These are phyloP conservation scores for Acer negundo DNA, from an alignment of 345 rosid genomes.

Conservation along the genomic window DNA sequence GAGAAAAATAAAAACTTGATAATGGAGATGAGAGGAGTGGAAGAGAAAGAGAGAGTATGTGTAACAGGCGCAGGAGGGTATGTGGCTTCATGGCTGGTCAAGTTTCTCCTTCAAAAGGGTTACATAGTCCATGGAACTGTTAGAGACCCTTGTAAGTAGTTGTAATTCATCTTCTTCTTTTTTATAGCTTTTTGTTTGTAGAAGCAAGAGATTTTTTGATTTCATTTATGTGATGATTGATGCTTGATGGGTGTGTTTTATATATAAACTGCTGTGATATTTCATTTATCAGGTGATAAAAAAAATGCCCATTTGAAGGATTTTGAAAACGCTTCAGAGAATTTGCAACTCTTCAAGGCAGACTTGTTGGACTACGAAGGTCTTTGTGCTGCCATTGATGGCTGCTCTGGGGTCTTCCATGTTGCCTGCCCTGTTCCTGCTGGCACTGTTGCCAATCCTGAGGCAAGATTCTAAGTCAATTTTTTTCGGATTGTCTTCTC, in stretches of 20 bases:
- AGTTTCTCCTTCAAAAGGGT: constrained; percentile 55
- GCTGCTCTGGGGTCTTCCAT: constrained; percentile 52
- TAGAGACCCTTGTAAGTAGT: constrained; percentile 47
- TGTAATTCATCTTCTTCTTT: too few relatives aligned
- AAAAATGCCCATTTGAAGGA: constrained; percentile 48
- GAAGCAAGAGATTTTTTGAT: too few relatives aligned
- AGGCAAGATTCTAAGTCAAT: constrained; percentile 30
- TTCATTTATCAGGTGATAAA: constrained; percentile 35
- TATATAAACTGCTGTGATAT: background rate
- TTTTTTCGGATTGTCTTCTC: background rate
- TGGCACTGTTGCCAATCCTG: constrained; percentile 30
- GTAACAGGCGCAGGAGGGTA: constrained; percentile 72
- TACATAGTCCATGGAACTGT: constrained; percentile 60
- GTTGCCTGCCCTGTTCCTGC: constrained; percentile 49
- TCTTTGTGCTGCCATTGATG: constrained; percentile 44
- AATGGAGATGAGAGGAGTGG: constrained; percentile 12
- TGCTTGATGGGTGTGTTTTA: too few relatives aligned
- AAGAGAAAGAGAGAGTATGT: constrained; percentile 38
- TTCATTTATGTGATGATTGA: background rate
- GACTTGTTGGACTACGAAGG: constrained; percentile 42
- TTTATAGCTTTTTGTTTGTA: too few relatives aligned
- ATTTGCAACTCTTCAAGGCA: constrained; percentile 45
- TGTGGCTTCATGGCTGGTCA: constrained; percentile 49
- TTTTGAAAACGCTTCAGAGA: constrained; percentile 37
- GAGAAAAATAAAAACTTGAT: background rate